A percentile compares a stretch with the other conserved stretches of the same genome.
These are phyloP conservation scores for Apiospora koreana DNA, from an alignment of 2,329 filamentous ascomycete species.

Conservation along the genomic window DNA sequence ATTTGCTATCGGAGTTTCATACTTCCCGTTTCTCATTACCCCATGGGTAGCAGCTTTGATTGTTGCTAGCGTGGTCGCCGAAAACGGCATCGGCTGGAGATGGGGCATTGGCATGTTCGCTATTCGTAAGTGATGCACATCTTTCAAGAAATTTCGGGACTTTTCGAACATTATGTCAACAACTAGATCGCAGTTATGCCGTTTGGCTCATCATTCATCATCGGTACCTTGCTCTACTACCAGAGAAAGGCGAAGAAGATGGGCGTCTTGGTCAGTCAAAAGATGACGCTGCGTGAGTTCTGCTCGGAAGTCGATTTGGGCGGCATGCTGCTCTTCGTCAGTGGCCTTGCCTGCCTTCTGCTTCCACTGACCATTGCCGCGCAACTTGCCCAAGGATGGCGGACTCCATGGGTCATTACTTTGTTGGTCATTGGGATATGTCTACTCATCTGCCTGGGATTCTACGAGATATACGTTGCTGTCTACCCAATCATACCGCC, in stretches of 20 bases:
- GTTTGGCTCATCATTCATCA: slow-evolving; percentile 50
- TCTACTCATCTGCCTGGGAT: slow-evolving; percentile 42
- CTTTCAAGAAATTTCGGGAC: neutral
- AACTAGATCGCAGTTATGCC: slow-evolving; percentile 38
- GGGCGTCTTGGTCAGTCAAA: slow-evolving; percentile 37
- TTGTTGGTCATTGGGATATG: slow-evolving; percentile 44
- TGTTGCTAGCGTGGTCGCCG: slow-evolving; percentile 39
- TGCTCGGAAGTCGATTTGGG: slow-evolving; percentile 39
- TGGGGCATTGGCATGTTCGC: slow-evolving; percentile 61
- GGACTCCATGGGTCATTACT: slow-evolving; percentile 44
- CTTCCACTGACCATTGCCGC: slow-evolving; percentile 48
- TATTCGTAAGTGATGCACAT: slow-evolving; percentile 33
- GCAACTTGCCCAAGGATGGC: slow-evolving; percentile 41
- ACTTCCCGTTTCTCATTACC: slow-evolving; percentile 46
- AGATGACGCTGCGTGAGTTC: slow-evolving; percentile 33
- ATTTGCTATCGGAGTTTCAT: slow-evolving; percentile 48
- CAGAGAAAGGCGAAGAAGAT: slow-evolving; percentile 49
- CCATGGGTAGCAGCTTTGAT: slow-evolving; percentile 57
- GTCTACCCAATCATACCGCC: slow-evolving; percentile 46
- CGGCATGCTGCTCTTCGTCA: slow-evolving; percentile 47
- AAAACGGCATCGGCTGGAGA: slow-evolving; percentile 46
- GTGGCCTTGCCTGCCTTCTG: slow-evolving; percentile 48
- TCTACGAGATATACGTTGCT: slow-evolving; percentile 48
- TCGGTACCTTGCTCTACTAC: slow-evolving; percentile 49
- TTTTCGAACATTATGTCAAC: neutral